Base-by-base conservation (phyloP, 1,284 basidiomycete genomes). In the Malassezia sympodialis region DNA sequence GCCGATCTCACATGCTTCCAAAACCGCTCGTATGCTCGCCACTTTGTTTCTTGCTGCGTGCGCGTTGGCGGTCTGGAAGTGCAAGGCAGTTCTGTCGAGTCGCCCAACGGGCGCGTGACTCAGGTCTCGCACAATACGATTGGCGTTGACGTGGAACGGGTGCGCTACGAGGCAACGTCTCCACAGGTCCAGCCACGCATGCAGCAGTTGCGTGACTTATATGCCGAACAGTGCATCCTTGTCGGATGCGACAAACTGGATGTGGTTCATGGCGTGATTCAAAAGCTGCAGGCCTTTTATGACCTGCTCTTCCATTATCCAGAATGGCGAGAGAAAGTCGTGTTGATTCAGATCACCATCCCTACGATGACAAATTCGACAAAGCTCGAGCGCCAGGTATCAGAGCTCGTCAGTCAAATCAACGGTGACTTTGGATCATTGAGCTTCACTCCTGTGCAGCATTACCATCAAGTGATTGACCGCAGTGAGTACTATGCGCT, bases 191-290 rank as follows among this genome's bases (percentile, higher is more conserved):
- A 82, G 59, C 91, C 91, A 23, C 96, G 96, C 77, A 80, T 93
- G 31, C 84, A 88, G 56, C 85, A 88, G 0, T 81, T 98, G 1
- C 80, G 84, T 34, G 80, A 84, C 31, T 78, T 96, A 43, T 99
- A 99, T 77, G 84, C 88, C 67, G 90, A 87, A 66, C 96, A 96
- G 81, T 96, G 96, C 81, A 96, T 99, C 70, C 90, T 99, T 57
- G 87, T 99, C 27, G 93, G 90, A 12, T 81, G 94, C n/a, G 93
- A 99, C 77, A 99, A 99, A 79, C 82, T 98, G 37, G 94, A 99
- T 70, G 88, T 91, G 14, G 91, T 96, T 65, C 96, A 96, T 78
- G 93, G 93, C 52, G 89, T 99, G 24, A 79, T 96, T 61, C 93
- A 96, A 78, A 98, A 98, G 82, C 82, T 98, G 28, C 87, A 88